Evolutionary conservation across 768 basidiomycete species (phyloP), one percentile per base, ranked within the genome.

Genomic region (Mycena indigotica): DNA sequence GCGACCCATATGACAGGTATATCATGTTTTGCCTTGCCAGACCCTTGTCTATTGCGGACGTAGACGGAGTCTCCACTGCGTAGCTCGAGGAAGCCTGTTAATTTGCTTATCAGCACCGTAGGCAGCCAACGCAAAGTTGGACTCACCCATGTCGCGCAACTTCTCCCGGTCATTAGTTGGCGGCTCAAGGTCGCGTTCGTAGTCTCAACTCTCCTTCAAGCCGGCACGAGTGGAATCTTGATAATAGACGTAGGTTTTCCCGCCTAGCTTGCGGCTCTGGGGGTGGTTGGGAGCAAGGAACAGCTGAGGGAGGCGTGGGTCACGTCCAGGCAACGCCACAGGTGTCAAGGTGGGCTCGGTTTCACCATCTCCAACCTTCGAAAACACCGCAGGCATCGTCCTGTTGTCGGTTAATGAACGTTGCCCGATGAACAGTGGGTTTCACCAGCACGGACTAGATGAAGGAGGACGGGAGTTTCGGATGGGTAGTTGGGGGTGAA

Each of bases 21-120:
- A 28, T 56, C 55, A 3, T 50, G 8, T 13, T 41, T 13, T 2
- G 41, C 41, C 8, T 38, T 17, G 29, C 19, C 26, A 5, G 8
- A 4, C n/a, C 26, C 50, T n/a, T 41, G 26, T 2, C 19, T 5
- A 21, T 50, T 50, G 39, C 38, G 50, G 4, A 50, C 32, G 28
- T 49, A 56, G 4, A 56, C 48, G 24, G 55, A 26, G 25, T 56
- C 55, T 5, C 55, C 50, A 4, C 21, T n/a, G 17, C 29, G 5
- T 2, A 56, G 55, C 28, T 56, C 25, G 1, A 28, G 28, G 15
- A 26, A 39, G 2, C 55, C 50, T 51, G 1, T 3, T 39, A 40
- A 24, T 16, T 12, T 6, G 51, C 24, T n/a, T n/a, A n/a, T n/a
- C n/a, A n/a, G n/a, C n/a, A n/a, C n/a, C n/a, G n/a, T n/a, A n/a